A percentile compares a stretch with the other conserved stretches of the same genome.
phyloP scores from a whole-genome alignment of 2,329 filamentous ascomycete genomes.

The Xylariaceae sp. region DNA sequence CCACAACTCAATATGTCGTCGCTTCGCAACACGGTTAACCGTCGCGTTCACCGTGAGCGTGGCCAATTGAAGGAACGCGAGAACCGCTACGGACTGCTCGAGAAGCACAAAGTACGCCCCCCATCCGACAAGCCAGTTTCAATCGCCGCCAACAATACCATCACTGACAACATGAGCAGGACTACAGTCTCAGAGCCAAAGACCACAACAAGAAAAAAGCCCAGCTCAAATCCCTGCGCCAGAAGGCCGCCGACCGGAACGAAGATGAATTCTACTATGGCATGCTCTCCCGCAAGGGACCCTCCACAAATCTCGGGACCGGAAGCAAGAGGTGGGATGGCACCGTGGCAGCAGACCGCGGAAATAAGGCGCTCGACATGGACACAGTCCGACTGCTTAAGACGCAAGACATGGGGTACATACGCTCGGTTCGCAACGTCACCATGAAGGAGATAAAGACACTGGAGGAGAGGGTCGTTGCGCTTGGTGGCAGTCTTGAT shows the following conservation, averaged over 20 bases:
- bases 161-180: conserved; percentile 30
- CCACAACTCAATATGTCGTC: conserved; percentile 31
- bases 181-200: conserved; percentile 61
- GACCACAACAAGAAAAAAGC: conserved; percentile 65
- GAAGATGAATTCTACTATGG: conserved; percentile 70
- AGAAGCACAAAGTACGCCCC: conserved; percentile 77
- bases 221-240: conserved; percentile 54
- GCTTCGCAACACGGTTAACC: conserved; percentile 63
- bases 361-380: conserved; percentile 51
- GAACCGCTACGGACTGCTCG: conserved; percentile 78
- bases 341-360: conserved; percentile 54
- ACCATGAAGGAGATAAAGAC: conserved; percentile 53
- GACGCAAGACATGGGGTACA: conserved; percentile 64
- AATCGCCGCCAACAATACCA: background rate
- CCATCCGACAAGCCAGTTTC: background rate
- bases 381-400: conserved; percentile 61
- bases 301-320: conserved; percentile 45
- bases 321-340: conserved; percentile 53
- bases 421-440: conserved; percentile 59
- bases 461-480: conserved; percentile 51
- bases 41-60: conserved; percentile 85
- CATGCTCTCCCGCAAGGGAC: conserved; percentile 61
- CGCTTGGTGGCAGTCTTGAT: conserved; percentile 36
- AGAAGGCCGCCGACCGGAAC: conserved; percentile 62
- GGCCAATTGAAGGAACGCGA: conserved; percentile 76